phyloP scores from a whole-genome alignment of 1,284 basidiomycete genomes.

The Papiliotrema terrestris region DNA sequence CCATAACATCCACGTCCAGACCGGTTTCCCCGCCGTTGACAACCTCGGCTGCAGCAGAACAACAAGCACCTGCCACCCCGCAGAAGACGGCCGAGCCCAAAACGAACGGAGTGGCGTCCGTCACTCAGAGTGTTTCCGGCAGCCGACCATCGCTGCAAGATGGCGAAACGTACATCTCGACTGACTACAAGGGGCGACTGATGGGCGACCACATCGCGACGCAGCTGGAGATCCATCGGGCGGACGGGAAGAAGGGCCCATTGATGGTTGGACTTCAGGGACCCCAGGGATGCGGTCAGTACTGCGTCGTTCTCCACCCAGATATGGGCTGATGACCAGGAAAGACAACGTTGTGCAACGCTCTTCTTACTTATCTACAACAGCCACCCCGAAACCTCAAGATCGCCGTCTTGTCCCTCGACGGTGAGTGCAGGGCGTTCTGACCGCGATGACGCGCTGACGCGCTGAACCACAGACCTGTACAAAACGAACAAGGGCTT shows the following conservation, averaged over 20 bases:
- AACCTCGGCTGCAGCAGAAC: neutral
- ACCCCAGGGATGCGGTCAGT: constrained; percentile 32
- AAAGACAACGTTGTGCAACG: constrained; percentile 40
- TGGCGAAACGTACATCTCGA: constrained; percentile 29
- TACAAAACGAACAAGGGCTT: constrained; percentile 34
- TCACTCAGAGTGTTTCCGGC: too few relatives aligned
- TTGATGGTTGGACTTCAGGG: constrained; percentile 36
- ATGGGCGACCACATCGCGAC: constrained; percentile 28
- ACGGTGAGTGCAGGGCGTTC: constrained; percentile 17
- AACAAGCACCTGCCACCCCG: neutral
- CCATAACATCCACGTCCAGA: neutral
- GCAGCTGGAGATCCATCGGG: constrained; percentile 19
- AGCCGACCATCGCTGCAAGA: constrained; percentile 12
- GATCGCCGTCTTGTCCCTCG: constrained; percentile 35
- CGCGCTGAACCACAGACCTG: constrained; percentile 37
- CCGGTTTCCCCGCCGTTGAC: neutral
- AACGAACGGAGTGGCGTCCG: neutral
- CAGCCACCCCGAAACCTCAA: constrained; percentile 13
- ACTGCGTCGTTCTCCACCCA: neutral
- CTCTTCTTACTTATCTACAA: constrained; percentile 24
- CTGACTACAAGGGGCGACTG: constrained; percentile 37
- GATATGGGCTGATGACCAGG: constrained; percentile 8
- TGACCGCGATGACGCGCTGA: neutral
- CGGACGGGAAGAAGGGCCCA: constrained; percentile 15
- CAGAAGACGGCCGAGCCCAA: neutral